These are phyloP conservation scores for Verruconis gallopava DNA, from an alignment of 2,329 filamentous ascomycete species.

Conservation along the genomic window DNA sequence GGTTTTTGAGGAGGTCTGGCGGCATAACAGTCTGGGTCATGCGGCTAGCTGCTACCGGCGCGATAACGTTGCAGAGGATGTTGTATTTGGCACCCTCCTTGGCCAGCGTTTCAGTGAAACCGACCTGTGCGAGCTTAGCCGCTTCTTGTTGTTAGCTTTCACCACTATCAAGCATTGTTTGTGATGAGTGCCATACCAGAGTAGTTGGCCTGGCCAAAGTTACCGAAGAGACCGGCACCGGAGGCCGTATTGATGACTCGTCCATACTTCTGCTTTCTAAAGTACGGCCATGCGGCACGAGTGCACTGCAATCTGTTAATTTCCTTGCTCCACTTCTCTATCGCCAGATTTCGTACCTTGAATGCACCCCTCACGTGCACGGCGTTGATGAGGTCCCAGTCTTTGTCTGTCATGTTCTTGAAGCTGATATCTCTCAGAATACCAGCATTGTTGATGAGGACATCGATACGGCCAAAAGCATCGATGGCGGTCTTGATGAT, in stretches of 20 bases:
- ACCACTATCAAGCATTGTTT: background rate
- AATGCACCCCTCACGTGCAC: slow-evolving; percentile 91
- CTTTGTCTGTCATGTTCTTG: slow-evolving; percentile 95
- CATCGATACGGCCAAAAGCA: slow-evolving; percentile 73
- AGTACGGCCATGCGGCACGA: slow-evolving; percentile 89
- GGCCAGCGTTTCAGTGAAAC: slow-evolving; percentile 85
- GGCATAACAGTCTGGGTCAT: slow-evolving; percentile 89
- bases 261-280: slow-evolving; percentile 97
- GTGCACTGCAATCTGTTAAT: slow-evolving; percentile 45
- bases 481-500: slow-evolving; percentile 86
- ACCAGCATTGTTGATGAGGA: slow-evolving; percentile 96
- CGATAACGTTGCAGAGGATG: slow-evolving; percentile 80
- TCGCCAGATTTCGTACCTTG: slow-evolving; percentile 42
- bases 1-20: slow-evolving; percentile 62
- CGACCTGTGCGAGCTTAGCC: slow-evolving; percentile 79
- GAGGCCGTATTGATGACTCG: slow-evolving; percentile 94
- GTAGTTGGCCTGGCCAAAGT: slow-evolving; percentile 93
- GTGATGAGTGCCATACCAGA: slow-evolving; percentile 42
- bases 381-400: slow-evolving; percentile 91
- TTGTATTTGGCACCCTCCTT: slow-evolving; percentile 94
- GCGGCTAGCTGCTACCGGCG: slow-evolving; percentile 77
- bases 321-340: slow-evolving; percentile 5
- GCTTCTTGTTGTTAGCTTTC: slow-evolving; percentile 34
- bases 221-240: slow-evolving; percentile 89
- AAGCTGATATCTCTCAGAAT: slow-evolving; percentile 93